Conservation (phyloP, 768 basidiomycete genomes). For the Leccinum incarnatum region DNA sequence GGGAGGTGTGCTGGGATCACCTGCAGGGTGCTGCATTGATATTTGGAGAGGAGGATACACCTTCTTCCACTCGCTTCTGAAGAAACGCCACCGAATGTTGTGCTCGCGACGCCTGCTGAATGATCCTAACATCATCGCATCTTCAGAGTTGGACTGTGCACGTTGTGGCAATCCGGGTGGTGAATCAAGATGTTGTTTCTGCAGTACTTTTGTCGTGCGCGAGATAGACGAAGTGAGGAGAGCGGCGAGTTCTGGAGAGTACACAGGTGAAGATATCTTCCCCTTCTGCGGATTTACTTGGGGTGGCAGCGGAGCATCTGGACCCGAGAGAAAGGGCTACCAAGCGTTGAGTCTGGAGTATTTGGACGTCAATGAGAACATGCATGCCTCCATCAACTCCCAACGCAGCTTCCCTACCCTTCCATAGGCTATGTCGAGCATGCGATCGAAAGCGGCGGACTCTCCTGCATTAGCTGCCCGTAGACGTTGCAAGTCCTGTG, state of each 20-base stretch:
- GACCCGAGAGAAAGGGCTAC: conserved; percentile 57
- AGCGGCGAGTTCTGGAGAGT: conserved; percentile 58
- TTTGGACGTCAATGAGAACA: background rate
- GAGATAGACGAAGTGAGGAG: conserved; percentile 56
- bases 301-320: conserved; percentile 38
- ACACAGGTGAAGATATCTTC: conserved; percentile 60
- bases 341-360: conserved; percentile 5
- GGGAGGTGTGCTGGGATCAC: conserved; percentile 9
- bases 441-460: conserved; percentile 47
- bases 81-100: conserved; percentile 71
- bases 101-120: conserved; percentile 72
- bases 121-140: conserved; percentile 57
- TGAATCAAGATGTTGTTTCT: conserved; percentile 35
- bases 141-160: conserved; percentile 54
- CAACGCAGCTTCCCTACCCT: conserved; percentile 67
- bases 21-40: conserved; percentile 21
- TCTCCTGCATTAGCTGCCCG: conserved; percentile 52
- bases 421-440: conserved; percentile 74
- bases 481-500: conserved; percentile 53
- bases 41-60: conserved; percentile 60
- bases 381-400: conserved; percentile 61
- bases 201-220: conserved; percentile 45
- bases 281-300: conserved; percentile 51
- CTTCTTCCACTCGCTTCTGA: conserved; percentile 51
- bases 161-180: conserved; percentile 60